Evolutionary conservation across 352 stramenopile genomes (phyloP), one percentile per base, ranked within the genome.

Genomic region (Phytopythium ostracodes): DNA sequence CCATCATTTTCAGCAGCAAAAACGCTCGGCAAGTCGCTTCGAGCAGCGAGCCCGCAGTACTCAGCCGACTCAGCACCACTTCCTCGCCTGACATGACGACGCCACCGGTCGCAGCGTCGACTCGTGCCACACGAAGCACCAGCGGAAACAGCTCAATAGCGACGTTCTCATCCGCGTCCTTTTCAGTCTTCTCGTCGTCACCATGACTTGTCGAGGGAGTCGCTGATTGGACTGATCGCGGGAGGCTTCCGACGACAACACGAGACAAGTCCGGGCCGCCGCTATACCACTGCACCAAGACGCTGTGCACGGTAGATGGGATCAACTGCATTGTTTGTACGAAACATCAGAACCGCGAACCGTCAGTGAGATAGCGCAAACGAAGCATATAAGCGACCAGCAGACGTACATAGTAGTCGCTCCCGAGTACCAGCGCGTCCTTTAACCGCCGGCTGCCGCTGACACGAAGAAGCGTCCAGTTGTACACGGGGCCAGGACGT

Each of bases 71-170:
- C 31, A 96, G 53, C 11, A 92, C 43, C 25, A 93, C 67, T 62
- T 96, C 87, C 77, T 93, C 87, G 25, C 87, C 87, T 8, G 84
- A 93, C 40, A 89, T 75, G 60, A 91, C 84, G 6, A 91, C 78
- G 9, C 79, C 81, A 12, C 87, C 84, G 46, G 80, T 89, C 7
- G 71, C 59, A 38, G 78, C 63, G 62, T 94, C 84, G 14, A 93
- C 84, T 49, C 83, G 81, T 2, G 81, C 83, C 20, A 96, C 77
- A 6, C 87, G 84, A 15, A 96, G 67, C 22, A 96, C 78, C 18
- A 96, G 64, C 33, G 87, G 87, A 24, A 92, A 92, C 15, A 96
- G 50, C 63, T 96, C 87, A 11, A 96, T 70, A 61, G 89, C 70
- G 38, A 86, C 66, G 9, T 10, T 40, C 31, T 42, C 51, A 31